A percentile compares a stretch with the other conserved stretches of the same genome.
Conservation (phyloP, 768 basidiomycete genomes). For the Leccinum longicurvipes region DNA sequence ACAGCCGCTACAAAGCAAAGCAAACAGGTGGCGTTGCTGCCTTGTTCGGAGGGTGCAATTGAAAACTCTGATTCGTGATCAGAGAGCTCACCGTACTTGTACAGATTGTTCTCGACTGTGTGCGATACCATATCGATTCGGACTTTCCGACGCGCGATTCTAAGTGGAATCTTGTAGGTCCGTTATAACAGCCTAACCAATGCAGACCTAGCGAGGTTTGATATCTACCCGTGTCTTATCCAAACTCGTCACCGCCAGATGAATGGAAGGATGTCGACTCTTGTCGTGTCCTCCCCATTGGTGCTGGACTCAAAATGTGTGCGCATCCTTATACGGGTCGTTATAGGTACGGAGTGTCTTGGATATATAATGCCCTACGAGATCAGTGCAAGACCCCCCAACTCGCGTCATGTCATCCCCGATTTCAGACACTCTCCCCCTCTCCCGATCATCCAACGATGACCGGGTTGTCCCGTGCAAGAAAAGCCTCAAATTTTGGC, state of each 20-base stretch:
- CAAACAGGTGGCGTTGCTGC: too few relatives aligned
- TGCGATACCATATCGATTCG: too few relatives aligned
- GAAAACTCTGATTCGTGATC: too few relatives aligned
- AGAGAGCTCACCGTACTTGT: too few relatives aligned
- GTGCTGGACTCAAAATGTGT: background rate
- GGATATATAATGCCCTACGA: background rate
- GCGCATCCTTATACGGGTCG: background rate
- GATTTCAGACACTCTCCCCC: background rate
- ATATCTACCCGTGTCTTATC: background rate
- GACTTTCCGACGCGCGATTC: too few relatives aligned
- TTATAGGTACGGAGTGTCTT: background rate
- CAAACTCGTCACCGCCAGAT: background rate
- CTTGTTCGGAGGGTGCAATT: too few relatives aligned
- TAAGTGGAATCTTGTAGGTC: background rate
- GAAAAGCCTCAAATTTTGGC: slow-evolving; percentile 27
- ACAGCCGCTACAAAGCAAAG: too few relatives aligned
- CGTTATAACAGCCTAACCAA: background rate
- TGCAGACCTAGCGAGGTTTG: background rate
- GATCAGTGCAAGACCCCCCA: background rate
- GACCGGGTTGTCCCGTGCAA: background rate
- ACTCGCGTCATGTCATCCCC: background rate
- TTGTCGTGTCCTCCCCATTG: background rate
- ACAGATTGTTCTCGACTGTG: too few relatives aligned
- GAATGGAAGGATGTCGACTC: background rate
- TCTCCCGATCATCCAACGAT: background rate